These are phyloP conservation scores for Cladobotryum mycophilum DNA, from an alignment of 2,329 filamentous ascomycete genomes.

Conservation along the genomic window DNA sequence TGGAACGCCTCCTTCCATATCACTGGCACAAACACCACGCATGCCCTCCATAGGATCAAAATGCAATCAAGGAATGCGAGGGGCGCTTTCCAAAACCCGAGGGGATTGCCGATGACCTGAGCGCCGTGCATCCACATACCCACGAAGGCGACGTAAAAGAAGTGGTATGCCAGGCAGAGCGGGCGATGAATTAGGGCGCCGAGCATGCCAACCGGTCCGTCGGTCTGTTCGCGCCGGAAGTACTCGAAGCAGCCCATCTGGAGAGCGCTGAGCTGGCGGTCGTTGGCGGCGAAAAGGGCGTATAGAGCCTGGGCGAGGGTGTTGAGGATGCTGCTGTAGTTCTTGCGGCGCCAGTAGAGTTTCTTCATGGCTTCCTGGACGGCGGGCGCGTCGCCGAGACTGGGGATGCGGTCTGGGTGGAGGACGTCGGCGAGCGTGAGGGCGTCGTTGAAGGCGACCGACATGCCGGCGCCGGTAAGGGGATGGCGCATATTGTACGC, in stretches of 20 bases:
- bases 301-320: conserved; percentile 96
- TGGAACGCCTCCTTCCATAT: conserved; percentile 58
- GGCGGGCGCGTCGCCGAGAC: conserved; percentile 58
- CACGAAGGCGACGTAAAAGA: conserved; percentile 88
- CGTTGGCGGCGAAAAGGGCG: conserved; percentile 80
- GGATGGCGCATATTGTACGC: conserved; percentile 99
- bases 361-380: conserved; percentile 62
- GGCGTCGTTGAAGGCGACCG: conserved; percentile 90
- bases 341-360: conserved; percentile 87
- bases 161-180: conserved; percentile 77
- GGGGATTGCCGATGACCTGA: conserved; percentile 29
- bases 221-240: conserved; percentile 70
- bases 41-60: conserved; percentile 72
- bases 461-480: conserved; percentile 95
- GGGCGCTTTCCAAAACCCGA: conserved; percentile 44
- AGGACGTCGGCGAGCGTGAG: conserved; percentile 71
- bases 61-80: conserved; percentile 59
- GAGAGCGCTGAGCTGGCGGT: conserved; percentile 68
- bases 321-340: conserved; percentile 82
- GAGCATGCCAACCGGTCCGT: conserved; percentile 75
- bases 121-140: conserved; percentile 63
- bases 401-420: conserved; percentile 59
- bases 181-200: conserved; percentile 76
- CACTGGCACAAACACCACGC: conserved; percentile 75
- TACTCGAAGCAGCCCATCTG: conserved; percentile 90